Base-by-base conservation (phyloP, 2,329 filamentous ascomycete species). In the Sporothrix sp. region DNA sequence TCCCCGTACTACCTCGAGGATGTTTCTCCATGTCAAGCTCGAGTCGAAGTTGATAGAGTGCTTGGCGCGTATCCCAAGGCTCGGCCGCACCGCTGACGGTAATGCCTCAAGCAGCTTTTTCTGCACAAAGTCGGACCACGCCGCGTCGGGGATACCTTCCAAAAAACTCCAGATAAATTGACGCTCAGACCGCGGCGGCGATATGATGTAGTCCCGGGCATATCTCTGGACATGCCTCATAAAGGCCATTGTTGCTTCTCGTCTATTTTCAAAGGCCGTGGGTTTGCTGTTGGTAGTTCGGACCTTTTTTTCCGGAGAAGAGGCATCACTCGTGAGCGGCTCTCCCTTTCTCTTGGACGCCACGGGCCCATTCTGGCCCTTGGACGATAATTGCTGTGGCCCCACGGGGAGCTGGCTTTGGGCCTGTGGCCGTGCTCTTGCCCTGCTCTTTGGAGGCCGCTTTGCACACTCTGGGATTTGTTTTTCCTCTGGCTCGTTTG, bases 91-190 rank as follows among this genome's bases (percentile, higher is more conserved):
- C 2, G 46, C 37, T 7, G 16, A 7, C 1, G 57, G 57, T 10
- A 54, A 50, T 1, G 27, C 37, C 7, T 53, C 44, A 2, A 57
- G 32, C 10, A 58, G 35, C 30, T 45, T 46, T 18, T 43, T 35
- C 21, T 58, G 54, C 9, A 58, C 38, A n/a, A 48, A 56, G 4
- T 11, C 8, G 4, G 47, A 32, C 57, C 56, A 58, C 0, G 28
- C 25, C 5, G 39, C 8, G n/a, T 58, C 57, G 2, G 40, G 32
- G 7, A 58, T 58, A 4, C 44, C 53, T 10, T 57, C 56, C 1
- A 58, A 20, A 23, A 57, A 58, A 3, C 33, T 50, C 54, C 54
- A 56, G 10, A 58, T 54, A 16, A 56, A 58, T 13, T 52, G 47
- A 4, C 53, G 46, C 40, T 58, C 57, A 7, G 57, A 58, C 11